phyloP scores from a whole-genome alignment of 495 filamentous ascomycete genomes.

The Xylaria nigripes region DNA sequence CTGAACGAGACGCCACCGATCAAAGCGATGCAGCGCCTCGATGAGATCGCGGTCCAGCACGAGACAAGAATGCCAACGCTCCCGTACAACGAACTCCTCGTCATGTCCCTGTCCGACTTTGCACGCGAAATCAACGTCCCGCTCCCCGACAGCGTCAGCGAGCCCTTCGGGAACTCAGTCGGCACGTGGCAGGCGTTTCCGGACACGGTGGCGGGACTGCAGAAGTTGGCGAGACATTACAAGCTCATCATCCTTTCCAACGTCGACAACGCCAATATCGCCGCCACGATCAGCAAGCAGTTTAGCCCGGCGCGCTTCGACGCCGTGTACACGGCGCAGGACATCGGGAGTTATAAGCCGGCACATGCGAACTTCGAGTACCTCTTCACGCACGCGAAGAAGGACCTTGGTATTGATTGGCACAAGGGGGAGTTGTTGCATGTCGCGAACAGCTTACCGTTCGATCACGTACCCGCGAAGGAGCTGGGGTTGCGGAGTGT shows the following conservation, averaged over 20 bases:
- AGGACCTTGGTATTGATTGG: constrained; percentile 47
- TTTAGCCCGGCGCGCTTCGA: constrained; percentile 47
- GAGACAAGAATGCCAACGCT: constrained; percentile 43
- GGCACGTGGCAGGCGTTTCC: constrained; percentile 56
- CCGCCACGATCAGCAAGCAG: constrained; percentile 41
- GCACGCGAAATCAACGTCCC: constrained; percentile 32
- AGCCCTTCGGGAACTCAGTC: constrained; percentile 46
- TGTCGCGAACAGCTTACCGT: constrained; percentile 59
- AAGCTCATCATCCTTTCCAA: constrained; percentile 68
- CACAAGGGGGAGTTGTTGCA: constrained; percentile 52
- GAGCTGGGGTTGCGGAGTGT: constrained; percentile 53
- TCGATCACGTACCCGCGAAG: constrained; percentile 64
- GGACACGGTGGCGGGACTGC: constrained; percentile 54
- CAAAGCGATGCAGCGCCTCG: constrained; percentile 26
- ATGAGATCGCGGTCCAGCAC: constrained; percentile 27
- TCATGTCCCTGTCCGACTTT: constrained; percentile 40
- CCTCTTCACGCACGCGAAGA: constrained; percentile 45
- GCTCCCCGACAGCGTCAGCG: constrained; percentile 24
- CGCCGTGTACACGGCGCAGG: constrained; percentile 63
- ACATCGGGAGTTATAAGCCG: constrained; percentile 72
- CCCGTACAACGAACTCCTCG: constrained; percentile 51
- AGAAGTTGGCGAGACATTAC: constrained; percentile 48
- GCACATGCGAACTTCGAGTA: constrained; percentile 57
- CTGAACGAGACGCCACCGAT: constrained; percentile 29
- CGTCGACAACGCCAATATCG: constrained; percentile 57